phyloP scores from a whole-genome alignment of 1,284 basidiomycete genomes.

The Mixia osmundae region DNA sequence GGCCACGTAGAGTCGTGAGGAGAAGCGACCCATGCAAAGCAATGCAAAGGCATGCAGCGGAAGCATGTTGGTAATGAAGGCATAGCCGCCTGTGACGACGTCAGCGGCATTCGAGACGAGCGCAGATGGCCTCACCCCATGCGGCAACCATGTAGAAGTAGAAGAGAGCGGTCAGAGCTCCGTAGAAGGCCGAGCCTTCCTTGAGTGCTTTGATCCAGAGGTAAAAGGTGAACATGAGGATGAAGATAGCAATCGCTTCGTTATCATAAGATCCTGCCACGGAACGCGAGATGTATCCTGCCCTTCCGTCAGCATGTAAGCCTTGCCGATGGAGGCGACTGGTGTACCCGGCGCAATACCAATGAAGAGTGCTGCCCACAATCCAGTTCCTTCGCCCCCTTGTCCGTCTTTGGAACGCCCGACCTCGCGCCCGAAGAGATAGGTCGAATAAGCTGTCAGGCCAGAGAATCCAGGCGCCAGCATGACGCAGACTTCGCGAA shows the following conservation, averaged over 20 bases:
- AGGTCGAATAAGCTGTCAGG: conserved; percentile 49
- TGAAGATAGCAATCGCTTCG: conserved; percentile 98
- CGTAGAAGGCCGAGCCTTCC: conserved; percentile 74
- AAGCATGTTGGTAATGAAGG: conserved; percentile 99
- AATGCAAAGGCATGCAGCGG: conserved; percentile 83
- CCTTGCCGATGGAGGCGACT: neutral
- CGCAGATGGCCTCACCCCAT: conserved; percentile 44
- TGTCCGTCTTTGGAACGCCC: conserved; percentile 31
- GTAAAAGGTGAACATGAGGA: conserved; percentile 98
- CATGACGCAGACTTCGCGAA: conserved; percentile 88
- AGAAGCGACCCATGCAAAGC: conserved; percentile 92
- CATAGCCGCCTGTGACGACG: conserved; percentile 52
- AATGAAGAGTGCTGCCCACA: conserved; percentile 95
- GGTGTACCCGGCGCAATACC: conserved; percentile 64
- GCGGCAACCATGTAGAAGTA: conserved; percentile 99
- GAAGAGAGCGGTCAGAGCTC: conserved; percentile 73
- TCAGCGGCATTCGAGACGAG: neutral
- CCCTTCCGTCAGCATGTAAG: too few species aligned
- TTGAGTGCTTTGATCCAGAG: conserved; percentile 94
- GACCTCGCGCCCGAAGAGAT: conserved; percentile 64
- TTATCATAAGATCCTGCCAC: conserved; percentile 99
- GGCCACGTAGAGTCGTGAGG: conserved; percentile 70
- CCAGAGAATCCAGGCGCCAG: conserved; percentile 92
- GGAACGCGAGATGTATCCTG: conserved; percentile 82
- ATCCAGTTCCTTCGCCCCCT: conserved; percentile 50